Percentiles rank a stretch among this genome's conserved stretches.
Conservation (phyloP, 192 early-diverging fungal genomes). For the Haplosporangium gracile region DNA sequence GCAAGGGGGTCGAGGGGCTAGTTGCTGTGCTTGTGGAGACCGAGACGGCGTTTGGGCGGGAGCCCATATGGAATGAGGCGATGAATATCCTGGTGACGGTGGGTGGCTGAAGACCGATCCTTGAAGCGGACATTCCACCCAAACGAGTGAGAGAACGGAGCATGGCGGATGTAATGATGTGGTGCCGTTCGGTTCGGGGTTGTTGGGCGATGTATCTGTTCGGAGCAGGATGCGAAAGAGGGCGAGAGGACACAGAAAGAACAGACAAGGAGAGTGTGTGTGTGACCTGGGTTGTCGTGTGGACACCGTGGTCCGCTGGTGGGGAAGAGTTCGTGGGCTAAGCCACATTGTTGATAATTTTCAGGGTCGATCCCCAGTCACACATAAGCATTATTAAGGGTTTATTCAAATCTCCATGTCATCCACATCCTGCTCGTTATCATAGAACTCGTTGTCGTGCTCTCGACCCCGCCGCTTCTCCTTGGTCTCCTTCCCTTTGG, state of each 20-base stretch:
- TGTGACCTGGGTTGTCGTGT: not conserved
- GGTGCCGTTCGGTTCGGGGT: not conserved
- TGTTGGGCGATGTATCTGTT: not conserved
- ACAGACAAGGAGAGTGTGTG: not conserved
- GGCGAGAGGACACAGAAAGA: not conserved
- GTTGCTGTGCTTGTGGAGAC: conserved; percentile 40
- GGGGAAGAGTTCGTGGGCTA: not conserved
- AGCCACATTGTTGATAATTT: conserved; percentile 34
- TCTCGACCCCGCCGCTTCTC: conserved; percentile 33
- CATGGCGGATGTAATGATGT: conserved; percentile 12
- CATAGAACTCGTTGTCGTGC: conserved; percentile 39
- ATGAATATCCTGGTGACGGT: conserved; percentile 8
- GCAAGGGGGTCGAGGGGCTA: conserved; percentile 40
- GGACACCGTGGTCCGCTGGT: not conserved
- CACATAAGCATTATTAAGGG: not conserved
- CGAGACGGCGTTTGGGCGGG: conserved; percentile 18
- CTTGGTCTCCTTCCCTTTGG: conserved; percentile 41
- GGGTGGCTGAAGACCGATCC: conserved; percentile 10
- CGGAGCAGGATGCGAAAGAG: not conserved
- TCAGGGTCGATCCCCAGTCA: not conserved
- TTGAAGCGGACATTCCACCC: conserved; percentile 11
- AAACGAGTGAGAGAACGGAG: conserved; percentile 27
- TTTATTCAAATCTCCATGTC: conserved; percentile 22
- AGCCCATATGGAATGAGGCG: conserved; percentile 35
- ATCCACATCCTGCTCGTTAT: conserved; percentile 42